These are phyloP conservation scores for Closterium sp. DNA, from an alignment of 139 green algal species.

Conservation along the genomic window DNA sequence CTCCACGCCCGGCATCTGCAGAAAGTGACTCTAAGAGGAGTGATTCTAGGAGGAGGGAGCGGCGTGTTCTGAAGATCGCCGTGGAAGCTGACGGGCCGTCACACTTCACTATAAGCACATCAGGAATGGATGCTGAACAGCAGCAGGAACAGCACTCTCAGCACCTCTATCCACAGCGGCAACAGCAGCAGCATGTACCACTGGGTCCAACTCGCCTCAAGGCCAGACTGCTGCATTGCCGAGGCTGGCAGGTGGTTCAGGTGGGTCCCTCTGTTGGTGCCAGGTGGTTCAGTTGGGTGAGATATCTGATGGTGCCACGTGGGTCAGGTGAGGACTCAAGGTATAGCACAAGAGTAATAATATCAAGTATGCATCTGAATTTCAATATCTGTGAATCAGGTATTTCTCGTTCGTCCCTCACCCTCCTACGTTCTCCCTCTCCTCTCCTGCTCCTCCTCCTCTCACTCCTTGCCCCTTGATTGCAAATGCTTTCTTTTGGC, in stretches of 20 bases:
- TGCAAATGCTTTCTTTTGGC: no score
- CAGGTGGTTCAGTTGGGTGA: background rate
- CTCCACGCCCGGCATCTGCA: background rate
- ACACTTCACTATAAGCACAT: conserved; percentile 20
- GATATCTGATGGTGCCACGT: background rate
- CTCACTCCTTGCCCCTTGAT: no score
- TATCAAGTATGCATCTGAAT: no score
- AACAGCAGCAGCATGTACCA: background rate
- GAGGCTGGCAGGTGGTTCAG: conserved; percentile 31
- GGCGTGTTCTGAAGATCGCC: background rate
- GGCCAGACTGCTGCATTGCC: conserved; percentile 11
- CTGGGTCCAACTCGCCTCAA: conserved; percentile 27
- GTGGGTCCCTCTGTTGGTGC: background rate
- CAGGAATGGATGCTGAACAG: no score
- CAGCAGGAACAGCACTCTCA: background rate
- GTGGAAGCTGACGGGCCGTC: conserved; percentile 28
- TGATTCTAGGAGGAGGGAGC: background rate
- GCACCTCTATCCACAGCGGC: no score
- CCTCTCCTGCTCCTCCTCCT: no score
- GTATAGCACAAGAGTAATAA: no score
- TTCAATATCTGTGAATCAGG: no score
- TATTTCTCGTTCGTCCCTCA: no score
- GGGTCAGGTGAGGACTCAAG: background rate
- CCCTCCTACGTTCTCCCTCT: no score
- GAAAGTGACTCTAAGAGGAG: background rate